phyloP scores from a whole-genome alignment of 345 rosid genomes.

The Boechera divaricarpa region DNA sequence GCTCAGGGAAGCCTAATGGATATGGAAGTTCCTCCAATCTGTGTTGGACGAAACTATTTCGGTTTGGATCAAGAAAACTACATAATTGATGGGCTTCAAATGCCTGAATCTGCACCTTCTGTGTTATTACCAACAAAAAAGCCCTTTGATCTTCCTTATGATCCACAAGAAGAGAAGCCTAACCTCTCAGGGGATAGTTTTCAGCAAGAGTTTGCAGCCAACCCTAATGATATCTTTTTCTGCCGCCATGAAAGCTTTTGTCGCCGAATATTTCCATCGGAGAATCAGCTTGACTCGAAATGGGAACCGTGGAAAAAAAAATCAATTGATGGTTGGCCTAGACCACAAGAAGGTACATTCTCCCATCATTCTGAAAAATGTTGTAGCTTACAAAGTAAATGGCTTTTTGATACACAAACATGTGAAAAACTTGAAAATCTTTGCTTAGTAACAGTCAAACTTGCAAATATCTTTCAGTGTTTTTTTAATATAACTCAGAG shows the following conservation, averaged over 20 bases:
- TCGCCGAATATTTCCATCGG: constrained; percentile 38
- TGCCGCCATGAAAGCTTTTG: constrained; percentile 77
- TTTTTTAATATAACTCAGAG: no score
- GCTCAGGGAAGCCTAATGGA: constrained; percentile 49
- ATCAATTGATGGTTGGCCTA: constrained; percentile 11
- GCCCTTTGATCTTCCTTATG: constrained; percentile 84
- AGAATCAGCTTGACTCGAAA: constrained; percentile 36
- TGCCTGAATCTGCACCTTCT: constrained; percentile 87
- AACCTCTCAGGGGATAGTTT: constrained; percentile 67
- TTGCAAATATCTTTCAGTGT: no score
- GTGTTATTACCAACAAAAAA: constrained; percentile 58
- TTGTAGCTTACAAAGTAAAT: neutral
- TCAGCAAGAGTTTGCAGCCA: constrained; percentile 59
- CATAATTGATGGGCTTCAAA: constrained; percentile 36
- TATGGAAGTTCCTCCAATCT: constrained; percentile 43
- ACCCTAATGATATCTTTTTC: constrained; percentile 55
- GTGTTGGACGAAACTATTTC: constrained; percentile 42
- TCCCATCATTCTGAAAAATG: neutral
- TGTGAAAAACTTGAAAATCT: neutral
- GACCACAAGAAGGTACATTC: constrained; percentile 28
- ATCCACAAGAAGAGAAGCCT: constrained; percentile 78
- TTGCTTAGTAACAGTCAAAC: neutral
- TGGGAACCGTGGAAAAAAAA: constrained; percentile 23
- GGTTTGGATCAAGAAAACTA: constrained; percentile 42
- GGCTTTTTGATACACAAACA: neutral